phyloP scores from a whole-genome alignment of 192 early-diverging fungal genomes.

The Chytriomyces confervae region DNA sequence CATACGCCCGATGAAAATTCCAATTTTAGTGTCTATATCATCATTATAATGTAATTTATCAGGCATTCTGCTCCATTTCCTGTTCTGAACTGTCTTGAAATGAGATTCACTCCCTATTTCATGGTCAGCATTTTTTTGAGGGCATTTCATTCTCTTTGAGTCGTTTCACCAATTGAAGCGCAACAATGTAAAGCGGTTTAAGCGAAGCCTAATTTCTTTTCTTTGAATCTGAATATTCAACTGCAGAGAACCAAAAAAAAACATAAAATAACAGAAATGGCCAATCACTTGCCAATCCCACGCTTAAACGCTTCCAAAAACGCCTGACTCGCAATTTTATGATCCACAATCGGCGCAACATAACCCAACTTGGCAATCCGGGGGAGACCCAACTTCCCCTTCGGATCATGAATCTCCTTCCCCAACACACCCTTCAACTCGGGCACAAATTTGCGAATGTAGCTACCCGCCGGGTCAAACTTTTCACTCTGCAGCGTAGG shows the following conservation, averaged over 20 bases:
- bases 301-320: conserved; percentile 56
- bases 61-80: no score
- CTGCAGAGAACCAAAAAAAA: neutral
- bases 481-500: conserved; percentile 55
- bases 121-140: no score
- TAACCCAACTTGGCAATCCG: conserved; percentile 63
- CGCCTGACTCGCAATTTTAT: conserved; percentile 58
- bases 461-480: conserved; percentile 65
- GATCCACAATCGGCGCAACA: conserved; percentile 70
- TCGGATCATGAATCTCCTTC: conserved; percentile 64
- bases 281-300: conserved; percentile 2
- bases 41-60: no score
- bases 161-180: no score
- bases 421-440: conserved; percentile 57
- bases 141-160: no score
- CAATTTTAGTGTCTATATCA: no score
- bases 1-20: no score
- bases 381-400: conserved; percentile 38
- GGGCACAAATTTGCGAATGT: conserved; percentile 66
- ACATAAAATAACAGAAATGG: neutral
- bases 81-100: no score
- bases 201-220: no score
- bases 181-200: no score
- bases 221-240: no score
- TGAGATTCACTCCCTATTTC: no score